Evolutionary conservation across 441 rosid species (phyloP), one percentile per base, ranked within the genome.

Genomic region (Pelargonium cotyledonis): DNA sequence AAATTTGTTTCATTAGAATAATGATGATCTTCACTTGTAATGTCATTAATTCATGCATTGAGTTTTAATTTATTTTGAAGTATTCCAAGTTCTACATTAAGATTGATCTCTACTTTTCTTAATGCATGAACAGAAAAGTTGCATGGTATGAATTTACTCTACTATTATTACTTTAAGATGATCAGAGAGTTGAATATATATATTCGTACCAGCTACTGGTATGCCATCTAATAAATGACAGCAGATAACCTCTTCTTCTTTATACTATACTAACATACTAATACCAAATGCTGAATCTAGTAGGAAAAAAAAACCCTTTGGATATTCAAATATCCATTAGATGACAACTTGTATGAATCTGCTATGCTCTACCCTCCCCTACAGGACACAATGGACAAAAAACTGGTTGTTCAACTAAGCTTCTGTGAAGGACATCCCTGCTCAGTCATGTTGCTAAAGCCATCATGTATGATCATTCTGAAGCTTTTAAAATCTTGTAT

Each of bases 291-390:
- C 60, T 53, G 15, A 15, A 49, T 49, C 57, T 2, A 49, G 57
- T 53, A 53, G 18, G 23, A 0, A 35, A 35, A 35, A 35, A 35
- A 35, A 51, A 14, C 2, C 1, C 5, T 2, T 11, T 11, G 7
- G 7, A 53, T 35, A 57, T 68, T 9, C 6, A 11, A 35, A 0
- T 63, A 12, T 4, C 46, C 15, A 8, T 65, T 6, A 29, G 26
- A 65, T 58, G 23, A 41, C 60, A 53, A 44, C 58, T 44, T 14
- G 49, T 8, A 66, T 66, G 49, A 16, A 31, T 70, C 72, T 12
- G 70, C 41, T 47, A 15, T 26, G 60, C 18, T 53, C 18, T n/a
- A 53, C 21, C 18, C 18, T 53, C 18, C 63, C 35, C 66, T 57
- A 58, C 16, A 43, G 53, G 63, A 46, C 14, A 57, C 8, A 8